Conservation (phyloP, 768 basidiomycete genomes). For the Nevesoporus exiguus region DNA sequence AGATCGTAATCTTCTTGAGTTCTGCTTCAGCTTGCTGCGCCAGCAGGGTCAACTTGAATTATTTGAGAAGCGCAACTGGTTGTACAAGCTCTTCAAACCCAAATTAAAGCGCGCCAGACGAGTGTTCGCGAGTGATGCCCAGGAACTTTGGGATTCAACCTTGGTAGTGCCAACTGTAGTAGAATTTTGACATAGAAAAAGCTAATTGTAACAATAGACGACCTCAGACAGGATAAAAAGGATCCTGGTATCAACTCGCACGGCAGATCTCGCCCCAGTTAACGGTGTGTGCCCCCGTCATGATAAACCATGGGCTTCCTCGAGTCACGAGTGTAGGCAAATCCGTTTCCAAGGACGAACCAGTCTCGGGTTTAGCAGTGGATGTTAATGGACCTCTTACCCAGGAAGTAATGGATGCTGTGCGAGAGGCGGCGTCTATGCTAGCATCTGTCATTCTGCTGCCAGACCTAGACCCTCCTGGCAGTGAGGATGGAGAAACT, state of each 20-base stretch:
- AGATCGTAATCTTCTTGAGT: not conserved
- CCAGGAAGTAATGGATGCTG: not conserved
- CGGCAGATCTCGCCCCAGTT: not conserved
- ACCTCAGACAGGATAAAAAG: slow-evolving; percentile 7
- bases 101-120: not conserved
- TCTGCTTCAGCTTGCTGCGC: not conserved
- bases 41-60: not conserved
- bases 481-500: not conserved
- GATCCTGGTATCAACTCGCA: not conserved
- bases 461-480: not conserved
- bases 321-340: not conserved
- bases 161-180: not conserved
- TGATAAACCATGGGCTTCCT: not conserved
- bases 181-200: no score
- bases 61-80: not conserved
- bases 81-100: not conserved
- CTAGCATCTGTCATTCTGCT: not conserved
- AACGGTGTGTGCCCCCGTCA: not conserved
- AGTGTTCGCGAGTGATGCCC: not conserved
- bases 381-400: not conserved
- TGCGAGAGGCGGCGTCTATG: not conserved
- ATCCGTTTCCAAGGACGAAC: not conserved
- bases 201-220: not conserved
- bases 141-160: not conserved
- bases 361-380: not conserved